These are phyloP conservation scores for Trichophyton benhamiae DNA, from an alignment of 2,329 filamentous ascomycete genomes.

Conservation along the genomic window DNA sequence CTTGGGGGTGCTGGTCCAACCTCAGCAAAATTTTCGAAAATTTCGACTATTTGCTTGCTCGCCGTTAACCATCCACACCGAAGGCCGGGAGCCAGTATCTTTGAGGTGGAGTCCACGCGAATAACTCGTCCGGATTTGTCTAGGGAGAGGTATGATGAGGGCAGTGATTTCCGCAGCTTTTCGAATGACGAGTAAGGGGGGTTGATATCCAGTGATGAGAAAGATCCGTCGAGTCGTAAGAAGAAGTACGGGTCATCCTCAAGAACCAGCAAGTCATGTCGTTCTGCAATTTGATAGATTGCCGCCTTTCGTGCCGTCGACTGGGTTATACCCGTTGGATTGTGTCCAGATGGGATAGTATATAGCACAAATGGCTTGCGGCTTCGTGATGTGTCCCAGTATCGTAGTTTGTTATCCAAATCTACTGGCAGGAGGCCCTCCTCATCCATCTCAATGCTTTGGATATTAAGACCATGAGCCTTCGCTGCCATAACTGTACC, in stretches of 20 bases:
- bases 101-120: slow-evolving; percentile 76
- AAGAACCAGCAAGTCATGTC: slow-evolving; percentile 67
- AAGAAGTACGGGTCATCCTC: slow-evolving; percentile 88
- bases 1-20: slow-evolving; percentile 64
- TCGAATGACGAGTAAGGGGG: slow-evolving; percentile 39
- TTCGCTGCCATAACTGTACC: slow-evolving; percentile 17
- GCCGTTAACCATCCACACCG: slow-evolving; percentile 75
- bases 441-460: slow-evolving; percentile 21
- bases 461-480: slow-evolving; percentile 17
- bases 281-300: slow-evolving; percentile 59
- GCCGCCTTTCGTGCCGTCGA: slow-evolving; percentile 48
- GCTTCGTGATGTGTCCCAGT: slow-evolving; percentile 16
- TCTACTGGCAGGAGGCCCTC: slow-evolving; percentile 18
- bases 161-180: slow-evolving; percentile 50
- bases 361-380: slow-evolving; percentile 51
- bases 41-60: slow-evolving; percentile 63
- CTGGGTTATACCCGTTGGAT: slow-evolving; percentile 70
- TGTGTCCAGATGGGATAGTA: slow-evolving; percentile 63
- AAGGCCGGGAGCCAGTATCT: slow-evolving; percentile 65
- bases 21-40: slow-evolving; percentile 65
- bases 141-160: slow-evolving; percentile 59
- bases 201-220: slow-evolving; percentile 20
- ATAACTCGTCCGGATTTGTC: slow-evolving; percentile 71
- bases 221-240: slow-evolving; percentile 52
- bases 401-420: slow-evolving; percentile 16